Conservation (phyloP, 768 basidiomycete species). For the Pisolithus orientalis region DNA sequence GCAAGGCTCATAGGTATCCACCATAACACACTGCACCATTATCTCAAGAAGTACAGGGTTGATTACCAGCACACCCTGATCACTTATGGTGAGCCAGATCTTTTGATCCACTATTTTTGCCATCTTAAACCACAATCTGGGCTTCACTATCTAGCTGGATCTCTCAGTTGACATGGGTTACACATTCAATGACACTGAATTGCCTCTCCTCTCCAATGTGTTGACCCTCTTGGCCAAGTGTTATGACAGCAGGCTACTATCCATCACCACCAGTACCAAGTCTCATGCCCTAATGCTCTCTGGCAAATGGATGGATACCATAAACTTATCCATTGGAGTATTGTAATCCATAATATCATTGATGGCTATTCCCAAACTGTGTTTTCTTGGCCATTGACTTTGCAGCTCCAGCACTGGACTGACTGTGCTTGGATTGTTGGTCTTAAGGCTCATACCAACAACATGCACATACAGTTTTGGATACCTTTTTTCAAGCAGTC, state of each 20-base stretch:
- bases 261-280: neutral
- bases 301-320: constrained; percentile 22
- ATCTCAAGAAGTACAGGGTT: constrained; percentile 9
- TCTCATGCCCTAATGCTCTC: neutral
- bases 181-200: neutral
- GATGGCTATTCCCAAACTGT: constrained; percentile 35
- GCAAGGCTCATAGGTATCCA: constrained; percentile 11
- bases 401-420: too few species aligned
- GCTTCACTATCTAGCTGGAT: constrained; percentile 3
- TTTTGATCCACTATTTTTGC: constrained; percentile 7
- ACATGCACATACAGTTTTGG: constrained; percentile 8
- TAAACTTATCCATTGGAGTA: constrained; percentile 31
- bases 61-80: constrained; percentile 10
- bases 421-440: too few species aligned
- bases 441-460: constrained; percentile 20
- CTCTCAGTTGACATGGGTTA: neutral
- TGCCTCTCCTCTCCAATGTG: neutral
- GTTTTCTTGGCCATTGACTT: neutral
- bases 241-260: neutral
- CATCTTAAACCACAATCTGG: constrained; percentile 6
- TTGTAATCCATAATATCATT: constrained; percentile 30
- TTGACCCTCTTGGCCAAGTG: neutral
- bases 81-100: constrained; percentile 13
- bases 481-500: constrained; percentile 9
- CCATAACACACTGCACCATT: constrained; percentile 10